These are phyloP conservation scores for Porcisia deanei DNA, from an alignment of 208 protist species.

Conservation along the genomic window DNA sequence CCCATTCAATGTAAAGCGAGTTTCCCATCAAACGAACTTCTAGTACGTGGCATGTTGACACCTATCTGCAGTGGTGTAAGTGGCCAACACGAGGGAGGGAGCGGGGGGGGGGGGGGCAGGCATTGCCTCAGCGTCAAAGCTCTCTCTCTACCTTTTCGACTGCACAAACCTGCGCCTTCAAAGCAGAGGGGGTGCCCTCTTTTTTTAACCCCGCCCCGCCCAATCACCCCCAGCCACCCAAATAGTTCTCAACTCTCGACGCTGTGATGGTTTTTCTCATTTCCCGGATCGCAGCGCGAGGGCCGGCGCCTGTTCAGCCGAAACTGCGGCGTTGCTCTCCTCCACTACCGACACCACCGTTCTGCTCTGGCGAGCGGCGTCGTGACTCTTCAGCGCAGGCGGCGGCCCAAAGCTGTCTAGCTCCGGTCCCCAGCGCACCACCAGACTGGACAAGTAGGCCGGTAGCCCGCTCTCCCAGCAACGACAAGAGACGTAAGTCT, in stretches of 20 bases:
- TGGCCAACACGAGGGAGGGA: not conserved
- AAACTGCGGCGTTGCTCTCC: not conserved
- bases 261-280: not conserved
- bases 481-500: conserved; percentile 48
- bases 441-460: conserved; percentile 44
- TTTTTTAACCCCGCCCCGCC: too few relatives aligned
- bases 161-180: not conserved
- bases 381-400: conserved; percentile 15
- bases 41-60: too few relatives aligned
- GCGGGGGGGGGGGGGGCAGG: not conserved
- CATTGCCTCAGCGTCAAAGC: not conserved
- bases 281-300: not conserved
- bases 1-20: too few relatives aligned
- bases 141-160: not conserved
- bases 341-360: not conserved
- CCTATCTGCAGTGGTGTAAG: not conserved
- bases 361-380: not conserved
- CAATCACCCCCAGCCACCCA: not conserved
- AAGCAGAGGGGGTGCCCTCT: not conserved
- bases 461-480: conserved; percentile 52
- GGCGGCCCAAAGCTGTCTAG: conserved; percentile 28
- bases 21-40: too few relatives aligned
- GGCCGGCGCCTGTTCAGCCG: not conserved
- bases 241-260: not conserved
- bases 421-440: conserved; percentile 68